Conservation (phyloP, 371 early-diverging fungal species). For the Mucor indicus region DNA sequence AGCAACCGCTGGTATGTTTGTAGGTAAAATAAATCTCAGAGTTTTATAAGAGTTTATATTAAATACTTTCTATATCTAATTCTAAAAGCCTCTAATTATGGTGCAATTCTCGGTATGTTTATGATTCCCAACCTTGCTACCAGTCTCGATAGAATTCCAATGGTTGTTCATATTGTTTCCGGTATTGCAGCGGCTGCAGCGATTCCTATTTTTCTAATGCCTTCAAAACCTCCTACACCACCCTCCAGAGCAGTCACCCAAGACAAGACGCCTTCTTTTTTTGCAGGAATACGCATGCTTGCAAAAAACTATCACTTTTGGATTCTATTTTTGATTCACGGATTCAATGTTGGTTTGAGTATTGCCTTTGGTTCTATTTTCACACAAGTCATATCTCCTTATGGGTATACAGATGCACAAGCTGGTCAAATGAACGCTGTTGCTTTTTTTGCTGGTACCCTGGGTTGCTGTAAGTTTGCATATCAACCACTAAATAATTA, state of each 20-base stretch:
- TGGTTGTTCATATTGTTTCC: slow-evolving; percentile 34
- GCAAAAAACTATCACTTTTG: slow-evolving; percentile 37
- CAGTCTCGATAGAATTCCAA: slow-evolving; percentile 28
- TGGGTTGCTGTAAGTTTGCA: slow-evolving; percentile 34
- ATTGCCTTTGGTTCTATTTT: slow-evolving; percentile 51
- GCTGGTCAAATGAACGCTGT: slow-evolving; percentile 41
- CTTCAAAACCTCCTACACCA: slow-evolving; percentile 45
- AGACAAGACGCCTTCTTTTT: slow-evolving; percentile 27
- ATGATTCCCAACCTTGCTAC: slow-evolving; percentile 52
- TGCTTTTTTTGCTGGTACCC: slow-evolving; percentile 34
- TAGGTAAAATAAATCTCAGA: slow-evolving; percentile 21
- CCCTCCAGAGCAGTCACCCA: slow-evolving; percentile 26
- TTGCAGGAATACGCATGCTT: slow-evolving; percentile 32
- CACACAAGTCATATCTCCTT: slow-evolving; percentile 44
- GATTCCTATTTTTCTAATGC: slow-evolving; percentile 36
- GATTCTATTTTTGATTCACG: slow-evolving; percentile 40
- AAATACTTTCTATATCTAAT: background rate
- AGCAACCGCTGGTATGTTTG: slow-evolving; percentile 63
- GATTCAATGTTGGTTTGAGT: slow-evolving; percentile 47
- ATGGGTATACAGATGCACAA: slow-evolving; percentile 53
- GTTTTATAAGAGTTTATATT: background rate
- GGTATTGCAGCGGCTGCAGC: slow-evolving; percentile 30
- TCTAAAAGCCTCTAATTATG: slow-evolving; percentile 39
- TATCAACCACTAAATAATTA: too few species aligned
- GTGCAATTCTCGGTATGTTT: slow-evolving; percentile 56